Evolutionary conservation across 1,284 basidiomycete species (phyloP).

Genomic region (Jaminaea rosea): DNA sequence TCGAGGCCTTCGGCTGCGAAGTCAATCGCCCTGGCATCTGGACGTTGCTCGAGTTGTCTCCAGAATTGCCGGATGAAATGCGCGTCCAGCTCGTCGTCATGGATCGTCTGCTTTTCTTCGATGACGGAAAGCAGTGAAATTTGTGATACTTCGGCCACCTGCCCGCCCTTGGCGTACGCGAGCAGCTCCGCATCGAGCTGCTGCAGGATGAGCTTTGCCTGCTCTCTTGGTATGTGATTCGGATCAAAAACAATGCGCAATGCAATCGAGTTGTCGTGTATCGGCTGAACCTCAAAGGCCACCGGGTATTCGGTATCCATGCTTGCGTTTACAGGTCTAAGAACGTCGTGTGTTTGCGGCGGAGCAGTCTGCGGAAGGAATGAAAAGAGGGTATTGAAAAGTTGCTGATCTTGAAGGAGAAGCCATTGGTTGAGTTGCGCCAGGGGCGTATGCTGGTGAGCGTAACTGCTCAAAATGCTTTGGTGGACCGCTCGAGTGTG

Average conservation of each 20-base stretch:
- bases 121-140: too few species aligned
- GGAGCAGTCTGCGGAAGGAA: constrained; percentile 15
- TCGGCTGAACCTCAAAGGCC: constrained; percentile 28
- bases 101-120: too few species aligned
- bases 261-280: constrained; percentile 10
- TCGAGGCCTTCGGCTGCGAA: constrained; percentile 13
- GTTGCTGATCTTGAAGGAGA: constrained; percentile 9
- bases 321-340: constrained; percentile 10
- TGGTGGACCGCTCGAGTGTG: background rate
- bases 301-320: constrained; percentile 33
- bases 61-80: constrained; percentile 8
- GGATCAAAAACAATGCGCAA: constrained; percentile 22
- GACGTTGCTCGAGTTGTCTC: constrained; percentile 10
- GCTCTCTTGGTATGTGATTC: constrained; percentile 13
- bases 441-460: constrained; percentile 31
- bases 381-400: constrained; percentile 36
- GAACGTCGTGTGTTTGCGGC: background rate
- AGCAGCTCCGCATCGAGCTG: constrained; percentile 17
- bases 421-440: constrained; percentile 27
- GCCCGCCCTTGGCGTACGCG: too few species aligned
- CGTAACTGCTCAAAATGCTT: background rate
- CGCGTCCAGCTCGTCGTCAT: too few species aligned
- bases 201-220: constrained; percentile 21
- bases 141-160: too few species aligned
- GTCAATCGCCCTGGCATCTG: constrained; percentile 22